Conservation (phyloP, 1,139 yeast genomes). For the Saccharomyces hybrid region DNA sequence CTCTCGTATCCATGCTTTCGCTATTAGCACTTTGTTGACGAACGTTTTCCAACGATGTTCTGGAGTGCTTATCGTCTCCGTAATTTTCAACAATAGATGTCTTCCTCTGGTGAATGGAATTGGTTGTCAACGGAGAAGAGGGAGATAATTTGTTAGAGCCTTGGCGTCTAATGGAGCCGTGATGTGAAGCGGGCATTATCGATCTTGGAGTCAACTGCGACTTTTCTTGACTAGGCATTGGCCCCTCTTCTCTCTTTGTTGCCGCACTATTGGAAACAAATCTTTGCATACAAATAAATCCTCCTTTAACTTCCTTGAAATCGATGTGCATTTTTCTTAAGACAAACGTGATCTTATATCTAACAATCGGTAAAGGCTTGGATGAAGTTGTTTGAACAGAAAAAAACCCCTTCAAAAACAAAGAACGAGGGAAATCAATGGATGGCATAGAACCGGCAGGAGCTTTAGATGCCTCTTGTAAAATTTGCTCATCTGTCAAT, state of each 20-base stretch:
- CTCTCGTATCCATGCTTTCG: not conserved
- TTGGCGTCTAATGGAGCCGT: not conserved
- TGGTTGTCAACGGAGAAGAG: not conserved
- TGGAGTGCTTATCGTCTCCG: not conserved
- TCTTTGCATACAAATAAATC: constrained; percentile 64
- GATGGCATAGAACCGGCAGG: constrained; percentile 80
- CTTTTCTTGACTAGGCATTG: too few relatives aligned
- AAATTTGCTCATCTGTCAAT: constrained; percentile 52
- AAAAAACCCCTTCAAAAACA: constrained; percentile 86
- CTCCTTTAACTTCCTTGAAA: constrained; percentile 86
- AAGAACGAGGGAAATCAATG: constrained; percentile 81
- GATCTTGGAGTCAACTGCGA: not conserved
- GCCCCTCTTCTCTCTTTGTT: not conserved
- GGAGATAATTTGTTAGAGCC: not conserved
- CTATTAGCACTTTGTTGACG: not conserved
- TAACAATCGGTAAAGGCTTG: constrained; percentile 78
- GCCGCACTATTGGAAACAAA: not conserved
- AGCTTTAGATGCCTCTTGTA: constrained; percentile 57
- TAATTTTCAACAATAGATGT: not conserved
- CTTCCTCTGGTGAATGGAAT: not conserved
- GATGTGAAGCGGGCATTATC: not conserved
- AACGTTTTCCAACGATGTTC: not conserved
- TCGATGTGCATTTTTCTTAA: constrained; percentile 67
- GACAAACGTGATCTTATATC: constrained; percentile 73
- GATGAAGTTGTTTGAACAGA: constrained; percentile 93